phyloP scores from a whole-genome alignment of 257 asterid genomes.

The Solanum chaucha region DNA sequence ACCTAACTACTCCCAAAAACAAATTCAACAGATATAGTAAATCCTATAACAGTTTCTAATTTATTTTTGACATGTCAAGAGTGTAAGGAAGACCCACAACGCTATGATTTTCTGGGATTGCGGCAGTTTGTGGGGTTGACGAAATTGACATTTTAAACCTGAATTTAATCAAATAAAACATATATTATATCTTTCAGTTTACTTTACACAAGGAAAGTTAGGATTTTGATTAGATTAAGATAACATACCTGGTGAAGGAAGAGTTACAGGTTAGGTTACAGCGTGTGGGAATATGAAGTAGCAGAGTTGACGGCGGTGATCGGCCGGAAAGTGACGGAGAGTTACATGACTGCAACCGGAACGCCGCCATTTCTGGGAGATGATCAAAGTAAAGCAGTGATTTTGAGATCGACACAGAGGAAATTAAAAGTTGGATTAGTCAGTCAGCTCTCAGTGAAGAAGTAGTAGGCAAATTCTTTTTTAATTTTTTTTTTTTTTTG shows the following conservation, averaged over 20 bases:
- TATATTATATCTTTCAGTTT: background rate
- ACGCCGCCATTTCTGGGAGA: background rate
- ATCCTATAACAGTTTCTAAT: background rate
- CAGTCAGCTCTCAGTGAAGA: background rate
- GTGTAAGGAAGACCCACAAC: background rate
- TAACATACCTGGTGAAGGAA: background rate
- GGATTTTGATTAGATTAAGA: background rate
- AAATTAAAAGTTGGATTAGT: background rate
- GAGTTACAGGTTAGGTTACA: background rate
- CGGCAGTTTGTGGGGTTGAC: background rate
- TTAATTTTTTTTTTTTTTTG: background rate
- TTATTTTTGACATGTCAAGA: background rate
- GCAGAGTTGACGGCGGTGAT: background rate
- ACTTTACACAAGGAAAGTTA: background rate
- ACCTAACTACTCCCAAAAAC: constrained; percentile 43
- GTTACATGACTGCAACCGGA: background rate
- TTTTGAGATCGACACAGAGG: background rate
- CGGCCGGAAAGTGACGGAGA: background rate
- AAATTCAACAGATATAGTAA: background rate
- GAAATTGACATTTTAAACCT: background rate
- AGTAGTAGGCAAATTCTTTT: background rate
- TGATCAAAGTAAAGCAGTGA: background rate
- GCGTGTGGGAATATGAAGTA: background rate
- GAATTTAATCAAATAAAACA: background rate
- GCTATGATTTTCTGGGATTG: background rate